Base-by-base conservation (phyloP, 805 yeast genomes). In the Starmera caribaea region DNA sequence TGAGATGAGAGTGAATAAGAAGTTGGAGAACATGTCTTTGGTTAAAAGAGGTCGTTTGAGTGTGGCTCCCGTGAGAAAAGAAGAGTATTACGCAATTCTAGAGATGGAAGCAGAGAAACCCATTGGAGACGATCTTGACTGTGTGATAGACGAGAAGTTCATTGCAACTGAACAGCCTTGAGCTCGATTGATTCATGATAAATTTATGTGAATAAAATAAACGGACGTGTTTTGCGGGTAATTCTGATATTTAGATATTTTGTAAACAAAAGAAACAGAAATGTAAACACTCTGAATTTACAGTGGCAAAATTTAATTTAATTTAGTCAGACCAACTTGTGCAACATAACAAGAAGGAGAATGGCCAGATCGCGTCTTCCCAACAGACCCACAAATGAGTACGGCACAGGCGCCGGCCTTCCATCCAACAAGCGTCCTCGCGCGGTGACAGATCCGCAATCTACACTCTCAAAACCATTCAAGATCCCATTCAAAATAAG, bases 371-470 rank as follows among this genome's bases (percentile, higher is more conserved):
- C 6, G 6, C 54, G 53, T 36, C 50, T 66, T 10, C 74, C 72
- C 1, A 65, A 65, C 43, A 57, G 58, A 38, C 73, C 74, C 1
- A 61, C 59, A 9, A 63, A 63, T 40, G 73, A 68, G 30, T 61
- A 79, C 28, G 89, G 88, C 2, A 73, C 79, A 1, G 90, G 89
- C 1, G 83, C 83, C 1, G 82, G 84, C 0, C 66, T 82, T 0
- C 71, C 76, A n/a, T 66, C 69, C 14, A 68, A 69, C 8, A 68
- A 73, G 36, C 63, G 79, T 34, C 79, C 79, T 8, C 65, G 80
- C 16, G 63, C 71, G 14, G 66, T 72, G 16, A 66, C 69, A 3
- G 78, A 76, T 38, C 71, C 85, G 3, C 59, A 68, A 2, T 63
- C 57, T 7, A 62, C 73, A 16, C 62, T 83, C n/a, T 61, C 77